These are phyloP conservation scores for Calonectria henricotiae DNA, from an alignment of 2,329 filamentous ascomycete genomes.

Conservation along the genomic window DNA sequence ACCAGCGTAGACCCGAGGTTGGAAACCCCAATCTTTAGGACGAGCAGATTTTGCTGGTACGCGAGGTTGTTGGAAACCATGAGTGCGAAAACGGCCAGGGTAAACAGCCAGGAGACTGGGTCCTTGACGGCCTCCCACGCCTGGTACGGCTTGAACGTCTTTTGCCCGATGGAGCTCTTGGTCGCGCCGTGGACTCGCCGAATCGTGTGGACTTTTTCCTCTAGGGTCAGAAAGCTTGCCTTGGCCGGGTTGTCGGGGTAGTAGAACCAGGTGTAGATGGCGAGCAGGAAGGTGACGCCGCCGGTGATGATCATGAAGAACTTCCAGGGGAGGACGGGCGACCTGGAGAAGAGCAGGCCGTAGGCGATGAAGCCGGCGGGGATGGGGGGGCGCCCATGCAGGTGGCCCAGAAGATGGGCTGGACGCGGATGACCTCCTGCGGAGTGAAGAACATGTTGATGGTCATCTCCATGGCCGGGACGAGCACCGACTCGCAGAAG, in stretches of 20 bases:
- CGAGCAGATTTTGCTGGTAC: constrained; percentile 55
- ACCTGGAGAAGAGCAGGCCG: constrained; percentile 39
- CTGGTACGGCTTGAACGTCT: constrained; percentile 56
- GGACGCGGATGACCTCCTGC: constrained; percentile 37
- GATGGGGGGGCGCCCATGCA: constrained; percentile 43
- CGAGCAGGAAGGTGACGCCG: constrained; percentile 37
- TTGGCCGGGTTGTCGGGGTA: constrained; percentile 41
- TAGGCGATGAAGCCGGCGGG: constrained; percentile 41
- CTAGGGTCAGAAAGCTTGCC: constrained; percentile 47
- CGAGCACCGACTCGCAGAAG: constrained; percentile 35
- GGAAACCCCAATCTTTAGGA: constrained; percentile 41
- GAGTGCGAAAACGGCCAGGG: constrained; percentile 54
- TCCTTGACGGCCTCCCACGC: constrained; percentile 54
- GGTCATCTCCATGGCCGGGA: constrained; percentile 39
- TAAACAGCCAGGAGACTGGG: constrained; percentile 54
- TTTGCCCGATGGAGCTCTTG: constrained; percentile 57
- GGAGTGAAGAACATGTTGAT: constrained; percentile 42
- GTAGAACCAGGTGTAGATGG: constrained; percentile 38
- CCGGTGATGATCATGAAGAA: constrained; percentile 44
- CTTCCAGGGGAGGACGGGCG: constrained; percentile 38
- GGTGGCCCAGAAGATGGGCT: constrained; percentile 41
- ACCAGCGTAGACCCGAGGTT: constrained; percentile 38
- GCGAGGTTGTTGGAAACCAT: constrained; percentile 60
- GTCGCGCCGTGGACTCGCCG: constrained; percentile 52
- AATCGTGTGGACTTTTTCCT: constrained; percentile 54